Conservation (phyloP, 139 green algal genomes). For the Dunaliella primolecta region DNA sequence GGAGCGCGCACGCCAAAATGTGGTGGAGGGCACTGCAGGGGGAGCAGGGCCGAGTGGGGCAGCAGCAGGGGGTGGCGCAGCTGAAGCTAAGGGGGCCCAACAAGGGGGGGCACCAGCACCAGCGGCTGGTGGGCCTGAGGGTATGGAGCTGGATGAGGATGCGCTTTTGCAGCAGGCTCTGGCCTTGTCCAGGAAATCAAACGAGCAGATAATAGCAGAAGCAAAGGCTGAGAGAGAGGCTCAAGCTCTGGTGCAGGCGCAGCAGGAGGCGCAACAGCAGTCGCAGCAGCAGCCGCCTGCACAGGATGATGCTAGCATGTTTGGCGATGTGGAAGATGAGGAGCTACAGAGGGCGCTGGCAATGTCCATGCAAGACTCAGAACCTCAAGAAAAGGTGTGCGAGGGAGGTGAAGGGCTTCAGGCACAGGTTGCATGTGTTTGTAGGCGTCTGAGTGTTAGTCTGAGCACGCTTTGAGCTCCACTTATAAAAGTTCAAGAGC, state of each 20-base stretch:
- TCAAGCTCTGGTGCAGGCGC: too few species aligned
- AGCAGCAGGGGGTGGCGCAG: slow-evolving; percentile 19
- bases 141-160: slow-evolving; percentile 63
- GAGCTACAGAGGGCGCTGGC: slow-evolving; percentile 61
- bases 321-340: slow-evolving; percentile 50
- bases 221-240: slow-evolving; percentile 32
- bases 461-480: too few species aligned
- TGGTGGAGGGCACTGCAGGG: slow-evolving; percentile 27
- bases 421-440: too few species aligned
- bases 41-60: slow-evolving; percentile 23
- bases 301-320: slow-evolving; percentile 36
- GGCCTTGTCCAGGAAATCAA: slow-evolving; percentile 84
- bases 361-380: slow-evolving; percentile 63
- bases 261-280: too few species aligned
- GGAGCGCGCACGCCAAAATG: slow-evolving; percentile 85
- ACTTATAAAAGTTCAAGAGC: too few species aligned
- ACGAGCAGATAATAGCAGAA: too few species aligned
- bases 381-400: slow-evolving; percentile 14
- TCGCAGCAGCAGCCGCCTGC: slow-evolving; percentile 13
- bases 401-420: too few species aligned
- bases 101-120: slow-evolving; percentile 20
- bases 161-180: slow-evolving; percentile 73
- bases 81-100: slow-evolving; percentile 34
- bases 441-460: too few species aligned
- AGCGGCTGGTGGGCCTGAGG: slow-evolving; percentile 19